Base-by-base conservation (phyloP, 2,329 filamentous ascomycete genomes). In the Aphanoascus verrucosus region DNA sequence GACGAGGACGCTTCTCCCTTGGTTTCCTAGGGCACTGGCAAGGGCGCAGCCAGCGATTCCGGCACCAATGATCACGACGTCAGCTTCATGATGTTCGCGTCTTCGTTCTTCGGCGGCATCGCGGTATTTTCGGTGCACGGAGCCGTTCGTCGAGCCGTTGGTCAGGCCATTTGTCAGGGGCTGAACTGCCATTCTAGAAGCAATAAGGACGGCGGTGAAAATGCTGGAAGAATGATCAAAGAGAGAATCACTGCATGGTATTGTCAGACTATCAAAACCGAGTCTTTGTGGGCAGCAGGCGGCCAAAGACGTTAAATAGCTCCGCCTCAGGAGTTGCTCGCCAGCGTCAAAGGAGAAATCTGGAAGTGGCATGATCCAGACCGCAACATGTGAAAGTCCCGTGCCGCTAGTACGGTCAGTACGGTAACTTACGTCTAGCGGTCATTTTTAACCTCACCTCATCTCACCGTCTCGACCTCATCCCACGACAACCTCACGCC, bases 61-160 rank as follows among this genome's bases (percentile, higher is more conserved):
- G 2, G 88, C 93, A 60, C 93, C 93, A 37, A 98, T 85, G 50
- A 98, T 85, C 41, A 97, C 86, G 35, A 95, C 83, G 64, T 98
- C 93, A 58, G 78, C 79, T 61, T 83, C 78, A 62, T 83, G 79
- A 68, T 82, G 77, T 40, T 74, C 63, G 43, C 67, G 66, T 60
- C 79, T 68, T 58, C 78, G 72, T 62, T 74, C 63, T 63, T 77
- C 72, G 53, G 63, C 63, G 38, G 55, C 58, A 49, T 62, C 58
- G 37, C 58, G 49, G 43, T 40, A 48, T 17, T 44, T 54, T 20
- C 50, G 37, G 6, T 46, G 32, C 38, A 42, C 37, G 15, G 43
- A 47, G 40, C 45, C 32, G 14, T 54, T 58, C 19, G 43, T 28
- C 7, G 23, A 28, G 41, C 54, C 93, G 65, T 98, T 51, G 28